Evolutionary conservation across 202 grass and related monocot species (phyloP).

Genomic region (Panicum hallii): DNA sequence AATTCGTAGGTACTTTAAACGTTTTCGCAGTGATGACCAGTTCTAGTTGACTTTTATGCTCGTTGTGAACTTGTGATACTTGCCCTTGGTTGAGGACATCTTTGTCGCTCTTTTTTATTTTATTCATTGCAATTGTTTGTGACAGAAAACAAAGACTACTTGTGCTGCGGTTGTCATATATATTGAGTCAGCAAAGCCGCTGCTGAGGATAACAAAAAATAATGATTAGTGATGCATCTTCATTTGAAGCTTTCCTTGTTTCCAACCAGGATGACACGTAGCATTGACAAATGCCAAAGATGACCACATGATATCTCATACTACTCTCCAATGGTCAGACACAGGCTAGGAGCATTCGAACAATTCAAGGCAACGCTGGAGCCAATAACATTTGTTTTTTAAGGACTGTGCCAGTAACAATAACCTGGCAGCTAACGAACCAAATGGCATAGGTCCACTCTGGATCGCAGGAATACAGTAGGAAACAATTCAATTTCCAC

Average conservation of each 20-base stretch:
- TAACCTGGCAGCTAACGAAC: not conserved
- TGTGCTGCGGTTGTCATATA: not conserved
- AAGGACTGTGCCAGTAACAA: too few relatives aligned
- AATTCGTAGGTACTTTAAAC: not conserved
- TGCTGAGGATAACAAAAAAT: not conserved
- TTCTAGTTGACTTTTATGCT: constrained; percentile 40
- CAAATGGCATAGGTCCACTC: not conserved
- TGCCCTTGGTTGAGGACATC: not conserved
- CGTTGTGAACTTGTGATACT: constrained; percentile 6
- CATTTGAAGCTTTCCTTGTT: not conserved
- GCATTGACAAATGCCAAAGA: not conserved
- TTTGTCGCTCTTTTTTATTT: not conserved
- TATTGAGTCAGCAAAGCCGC: not conserved
- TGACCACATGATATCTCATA: not conserved
- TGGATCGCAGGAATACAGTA: not conserved
- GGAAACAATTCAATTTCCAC: not conserved
- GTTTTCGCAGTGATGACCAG: not conserved
- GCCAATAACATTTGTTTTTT: not conserved
- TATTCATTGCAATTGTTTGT: not conserved
- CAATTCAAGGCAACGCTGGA: not conserved
- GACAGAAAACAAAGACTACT: not conserved
- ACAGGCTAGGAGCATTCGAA: not conserved
- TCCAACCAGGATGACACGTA: not conserved
- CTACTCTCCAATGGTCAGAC: not conserved
- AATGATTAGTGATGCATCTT: not conserved